Evolutionary conservation across 768 basidiomycete species (phyloP).

Genomic region (Pleurotus eryngii): DNA sequence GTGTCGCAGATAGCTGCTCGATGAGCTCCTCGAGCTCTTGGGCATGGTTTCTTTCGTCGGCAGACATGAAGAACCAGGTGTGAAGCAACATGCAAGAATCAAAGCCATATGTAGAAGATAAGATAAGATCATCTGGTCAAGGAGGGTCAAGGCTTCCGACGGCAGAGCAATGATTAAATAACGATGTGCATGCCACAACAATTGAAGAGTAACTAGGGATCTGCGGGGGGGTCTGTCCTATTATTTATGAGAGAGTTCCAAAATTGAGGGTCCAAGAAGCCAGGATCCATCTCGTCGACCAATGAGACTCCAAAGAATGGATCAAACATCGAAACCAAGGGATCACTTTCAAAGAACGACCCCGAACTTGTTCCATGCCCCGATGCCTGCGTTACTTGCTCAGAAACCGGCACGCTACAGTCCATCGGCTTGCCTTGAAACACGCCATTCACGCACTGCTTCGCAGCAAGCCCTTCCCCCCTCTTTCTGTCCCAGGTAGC

Average conservation of each 20-base stretch:
- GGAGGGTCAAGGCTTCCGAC: no score
- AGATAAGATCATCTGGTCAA: no score
- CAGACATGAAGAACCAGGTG: neutral
- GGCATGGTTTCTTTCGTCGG: slow-evolving; percentile 17
- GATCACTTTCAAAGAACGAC: neutral
- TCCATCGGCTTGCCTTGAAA: neutral
- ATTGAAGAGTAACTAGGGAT: no score
- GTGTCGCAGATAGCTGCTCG: slow-evolving; percentile 11
- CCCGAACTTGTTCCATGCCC: neutral
- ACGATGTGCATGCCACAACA: no score
- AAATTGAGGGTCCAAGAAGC: slow-evolving; percentile 2
- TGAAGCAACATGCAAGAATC: neutral
- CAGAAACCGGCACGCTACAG: no score
- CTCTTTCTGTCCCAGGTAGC: neutral
- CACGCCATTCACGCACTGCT: neutral
- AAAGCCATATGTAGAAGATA: no score
- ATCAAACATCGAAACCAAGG: no score
- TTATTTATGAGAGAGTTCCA: slow-evolving; percentile 7
- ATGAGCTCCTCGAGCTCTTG: neutral
- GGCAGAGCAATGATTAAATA: no score
- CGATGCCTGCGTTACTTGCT: neutral
- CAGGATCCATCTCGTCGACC: neutral
- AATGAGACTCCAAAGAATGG: neutral
- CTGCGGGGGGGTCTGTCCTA: neutral
- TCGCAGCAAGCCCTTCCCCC: neutral